phyloP scores from a whole-genome alignment of 495 filamentous ascomycete genomes.

The Penicillium lividum region DNA sequence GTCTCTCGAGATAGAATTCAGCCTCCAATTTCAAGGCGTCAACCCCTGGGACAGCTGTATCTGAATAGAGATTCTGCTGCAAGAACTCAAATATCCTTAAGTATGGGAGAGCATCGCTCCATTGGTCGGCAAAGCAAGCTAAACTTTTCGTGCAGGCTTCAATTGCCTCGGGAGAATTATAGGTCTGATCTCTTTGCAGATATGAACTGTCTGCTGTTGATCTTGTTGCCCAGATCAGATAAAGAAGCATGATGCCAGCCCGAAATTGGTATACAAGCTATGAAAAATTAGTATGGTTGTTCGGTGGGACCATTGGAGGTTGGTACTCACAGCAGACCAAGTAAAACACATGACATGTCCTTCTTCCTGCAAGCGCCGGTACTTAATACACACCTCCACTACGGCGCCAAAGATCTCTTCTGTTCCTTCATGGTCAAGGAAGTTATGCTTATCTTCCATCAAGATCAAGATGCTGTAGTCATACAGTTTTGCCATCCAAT shows the following conservation, averaged over 20 bases:
- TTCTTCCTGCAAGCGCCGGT: slow-evolving; percentile 32
- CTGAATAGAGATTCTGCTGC: slow-evolving; percentile 13
- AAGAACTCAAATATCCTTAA: slow-evolving; percentile 27
- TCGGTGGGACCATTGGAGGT: background rate
- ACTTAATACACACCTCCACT: slow-evolving; percentile 33
- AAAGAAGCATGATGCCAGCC: slow-evolving; percentile 35
- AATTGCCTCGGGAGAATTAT: slow-evolving; percentile 25
- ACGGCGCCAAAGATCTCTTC: slow-evolving; percentile 32
- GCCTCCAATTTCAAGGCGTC: slow-evolving; percentile 13
- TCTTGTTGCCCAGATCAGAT: slow-evolving; percentile 31
- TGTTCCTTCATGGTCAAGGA: slow-evolving; percentile 28
- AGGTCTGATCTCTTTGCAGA: slow-evolving; percentile 6
- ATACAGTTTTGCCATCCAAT: slow-evolving; percentile 38
- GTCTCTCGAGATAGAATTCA: slow-evolving; percentile 21
- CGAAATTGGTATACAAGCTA: slow-evolving; percentile 39
- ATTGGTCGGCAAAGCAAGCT: slow-evolving; percentile 28
- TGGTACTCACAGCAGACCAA: slow-evolving; percentile 35
- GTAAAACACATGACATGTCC: slow-evolving; percentile 40
- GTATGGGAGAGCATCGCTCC: slow-evolving; percentile 32
- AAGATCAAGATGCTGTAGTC: slow-evolving; percentile 37
- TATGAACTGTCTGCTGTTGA: slow-evolving; percentile 9
- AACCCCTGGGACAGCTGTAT: background rate
- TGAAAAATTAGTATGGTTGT: slow-evolving; percentile 6
- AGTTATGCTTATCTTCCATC: slow-evolving; percentile 31
- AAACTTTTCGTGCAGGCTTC: slow-evolving; percentile 26